Conservation (phyloP, 495 filamentous ascomycete genomes). For the Aspergillus diversus region DNA sequence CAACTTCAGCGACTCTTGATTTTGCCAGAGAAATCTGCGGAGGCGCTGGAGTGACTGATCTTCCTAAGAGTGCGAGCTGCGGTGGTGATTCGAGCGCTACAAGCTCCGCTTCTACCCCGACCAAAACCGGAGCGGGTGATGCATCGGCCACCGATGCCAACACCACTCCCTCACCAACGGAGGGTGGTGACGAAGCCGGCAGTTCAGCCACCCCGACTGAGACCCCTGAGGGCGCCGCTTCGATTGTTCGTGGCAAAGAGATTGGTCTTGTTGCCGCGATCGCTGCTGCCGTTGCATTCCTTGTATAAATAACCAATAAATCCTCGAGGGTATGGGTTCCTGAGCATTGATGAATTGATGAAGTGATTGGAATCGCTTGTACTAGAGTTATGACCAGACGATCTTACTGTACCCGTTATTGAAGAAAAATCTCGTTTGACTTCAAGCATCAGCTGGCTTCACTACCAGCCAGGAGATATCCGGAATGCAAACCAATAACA, state of each 20-base stretch:
- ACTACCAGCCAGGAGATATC: background rate
- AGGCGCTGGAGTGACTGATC: constrained; percentile 40
- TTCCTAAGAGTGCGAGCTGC: constrained; percentile 43
- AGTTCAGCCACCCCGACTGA: constrained; percentile 14
- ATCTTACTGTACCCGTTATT: background rate
- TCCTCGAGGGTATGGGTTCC: background rate
- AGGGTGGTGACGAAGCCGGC: background rate
- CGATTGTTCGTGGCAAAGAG: constrained; percentile 45
- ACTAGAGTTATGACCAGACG: background rate
- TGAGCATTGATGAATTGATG: background rate
- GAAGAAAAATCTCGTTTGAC: background rate
- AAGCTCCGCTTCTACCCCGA: constrained; percentile 25
- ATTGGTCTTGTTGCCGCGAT: constrained; percentile 38
- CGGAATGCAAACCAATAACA: background rate
- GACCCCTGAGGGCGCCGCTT: constrained; percentile 41
- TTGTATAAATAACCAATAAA: constrained; percentile 26
- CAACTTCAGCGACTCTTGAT: constrained; percentile 48
- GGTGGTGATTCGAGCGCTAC: constrained; percentile 30
- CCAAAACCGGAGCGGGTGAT: background rate
- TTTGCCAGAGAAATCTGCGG: constrained; percentile 55
- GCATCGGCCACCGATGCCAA: background rate
- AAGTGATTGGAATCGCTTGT: background rate
- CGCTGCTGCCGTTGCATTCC: constrained; percentile 39
- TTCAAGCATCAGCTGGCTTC: background rate
- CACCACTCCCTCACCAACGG: constrained; percentile 14